Evolutionary conservation across 2,329 filamentous ascomycete genomes (phyloP), one percentile per base, ranked within the genome.

Genomic region (Leptographium lundbergii): DNA sequence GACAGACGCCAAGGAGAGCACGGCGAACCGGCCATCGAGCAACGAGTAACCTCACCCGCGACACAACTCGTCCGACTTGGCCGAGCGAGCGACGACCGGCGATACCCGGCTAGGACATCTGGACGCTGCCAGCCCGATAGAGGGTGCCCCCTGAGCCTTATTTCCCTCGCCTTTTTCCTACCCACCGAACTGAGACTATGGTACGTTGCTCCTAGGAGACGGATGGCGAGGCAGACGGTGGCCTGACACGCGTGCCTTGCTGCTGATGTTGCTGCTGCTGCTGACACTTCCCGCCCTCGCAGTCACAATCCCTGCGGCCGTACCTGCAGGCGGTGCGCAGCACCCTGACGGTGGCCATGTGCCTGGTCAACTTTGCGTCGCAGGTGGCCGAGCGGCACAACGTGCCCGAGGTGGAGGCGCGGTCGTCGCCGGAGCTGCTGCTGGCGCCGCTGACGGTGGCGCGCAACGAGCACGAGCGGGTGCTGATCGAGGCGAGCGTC

Each of bases 381-480:
- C 94, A 99, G 76, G 90, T 89, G 53, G 89, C 91, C 59, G 95
- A 99, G 78, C 82, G 94, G 67, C 94, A 97, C 77, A 99, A 99
- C 78, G 92, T 97, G 53, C 94, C 94, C 62, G 94, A 99, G 73
- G 88, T 99, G 68, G 94, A 99, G 78, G 91, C 92, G 50, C 85
- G 85, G 65, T 91, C 87, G 57, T 96, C 91, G 0, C 94, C 95
- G 25, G 94, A 99, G 79, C 87, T 97, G 61, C 81, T 99, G 25
- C 80, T 99, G 62, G 95, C 94, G 69, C 91, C 92, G 22, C 77
- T 99, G 64, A 91, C 87, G 32, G 85, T 99, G 66, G 88, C 92
- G 63, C 86, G 94, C 64, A 99, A 99, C 74, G 91, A 97, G 75
- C 95, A 96, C 72, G 94, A 99, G 81, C 86, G 88, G 67, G 92